Conservation (phyloP, 208 protist species). For the Ichthyophonus hoferi region DNA sequence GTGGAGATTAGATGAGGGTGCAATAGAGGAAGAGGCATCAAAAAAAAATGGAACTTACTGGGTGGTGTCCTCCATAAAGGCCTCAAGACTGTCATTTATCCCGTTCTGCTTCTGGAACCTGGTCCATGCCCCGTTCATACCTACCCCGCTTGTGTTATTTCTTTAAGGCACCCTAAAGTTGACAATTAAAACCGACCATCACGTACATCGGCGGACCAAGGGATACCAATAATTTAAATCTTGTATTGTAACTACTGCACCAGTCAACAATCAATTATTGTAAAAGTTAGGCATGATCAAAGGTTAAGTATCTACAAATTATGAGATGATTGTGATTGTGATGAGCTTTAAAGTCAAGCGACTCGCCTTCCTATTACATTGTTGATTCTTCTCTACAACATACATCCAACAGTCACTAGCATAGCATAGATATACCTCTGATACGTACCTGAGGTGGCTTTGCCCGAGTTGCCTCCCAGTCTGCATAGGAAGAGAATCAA, state of each 20-base stretch:
- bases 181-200: background rate
- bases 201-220: background rate
- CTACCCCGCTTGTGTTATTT: background rate
- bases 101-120: conserved; percentile 70
- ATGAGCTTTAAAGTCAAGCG: background rate
- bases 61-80: conserved; percentile 51
- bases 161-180: background rate
- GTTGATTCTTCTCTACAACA: no score
- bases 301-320: background rate
- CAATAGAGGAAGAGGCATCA: background rate
- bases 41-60: background rate
- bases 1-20: background rate
- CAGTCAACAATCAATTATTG: background rate
- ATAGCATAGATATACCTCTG: no score
- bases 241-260: no score
- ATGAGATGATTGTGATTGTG: background rate
- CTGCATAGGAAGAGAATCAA: no score
- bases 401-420: no score
- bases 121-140: conserved; percentile 82
- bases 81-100: conserved; percentile 65
- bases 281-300: background rate
- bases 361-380: no score
- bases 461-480: conserved; percentile 87
- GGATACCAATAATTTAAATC: no score
- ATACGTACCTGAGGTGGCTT: conserved; percentile 78